Evolutionary conservation across 148 eudicot genomes (phyloP), one percentile per base, ranked within the genome.

Genomic region (Simmondsia chinensis): DNA sequence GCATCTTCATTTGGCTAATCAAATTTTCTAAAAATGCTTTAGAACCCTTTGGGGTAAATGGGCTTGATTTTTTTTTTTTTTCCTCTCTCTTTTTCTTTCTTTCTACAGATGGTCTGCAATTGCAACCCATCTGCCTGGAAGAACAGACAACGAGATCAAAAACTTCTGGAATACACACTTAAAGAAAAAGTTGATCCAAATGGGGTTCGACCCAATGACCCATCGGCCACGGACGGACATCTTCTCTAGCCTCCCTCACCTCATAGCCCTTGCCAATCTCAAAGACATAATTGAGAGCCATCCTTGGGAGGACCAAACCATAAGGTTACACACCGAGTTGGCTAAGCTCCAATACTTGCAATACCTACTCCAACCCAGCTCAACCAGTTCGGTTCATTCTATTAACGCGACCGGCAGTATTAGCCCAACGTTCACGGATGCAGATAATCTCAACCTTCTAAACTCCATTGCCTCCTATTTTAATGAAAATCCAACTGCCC

Each of bases 101-200:
- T 17, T 33, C 10, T n/a, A 7, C 6, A 91, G 99, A 57, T 91
- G 99, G 99, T 91, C 99, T 0, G 76, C 99, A 9, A 85, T 91
- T 43, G 95, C 99, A 39, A 76, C 87, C 5, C 95, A 77, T 46
- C 71, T 89, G 7, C 93, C 85, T 0, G 97, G 97, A 7, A 53
- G 97, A 20, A 89, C 97, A 4, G 97, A 89, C 38, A 89, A 89
- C 12, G 97, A 89, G 48, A 89, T 89, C 52, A 89, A 89, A 53
- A 89, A 89, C 36, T 89, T 81, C 43, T 89, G 97, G 97, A 89
- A 89, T 80, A 89, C 97, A 25, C 97, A 89, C 42, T 48, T 89
- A 55, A 89, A 89, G 76, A 89, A 89, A 68, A 84, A 79, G 76
- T 60, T 89, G 11, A 91, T 91, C 40, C 89, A 91, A 11, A 86